phyloP scores from a whole-genome alignment of 2,329 filamentous ascomycete genomes.

The Pestalotiopsis sp. region DNA sequence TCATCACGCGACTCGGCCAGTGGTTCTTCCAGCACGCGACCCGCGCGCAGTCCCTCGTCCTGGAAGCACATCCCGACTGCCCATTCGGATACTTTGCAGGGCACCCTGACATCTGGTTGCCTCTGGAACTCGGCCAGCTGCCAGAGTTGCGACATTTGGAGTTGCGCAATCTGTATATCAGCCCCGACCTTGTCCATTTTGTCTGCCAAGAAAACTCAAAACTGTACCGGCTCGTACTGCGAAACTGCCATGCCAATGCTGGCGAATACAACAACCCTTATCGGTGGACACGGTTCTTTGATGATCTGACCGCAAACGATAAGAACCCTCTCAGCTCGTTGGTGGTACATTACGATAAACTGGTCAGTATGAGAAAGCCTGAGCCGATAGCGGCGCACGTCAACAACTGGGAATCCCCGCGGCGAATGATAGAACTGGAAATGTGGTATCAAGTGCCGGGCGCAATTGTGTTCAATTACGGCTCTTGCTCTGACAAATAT shows the following conservation, averaged over 20 bases:
- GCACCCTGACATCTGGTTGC: fast-evolving
- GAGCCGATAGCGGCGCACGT: too few relatives aligned
- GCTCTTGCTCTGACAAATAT: neutral
- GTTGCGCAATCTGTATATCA: neutral
- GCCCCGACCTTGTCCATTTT: neutral
- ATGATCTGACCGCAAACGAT: neutral
- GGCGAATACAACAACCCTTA: neutral
- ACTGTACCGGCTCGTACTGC: neutral
- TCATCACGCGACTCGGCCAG: neutral
- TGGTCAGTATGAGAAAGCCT: neutral
- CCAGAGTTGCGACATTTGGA: neutral
- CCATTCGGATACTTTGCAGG: neutral
- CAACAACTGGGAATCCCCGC: neutral
- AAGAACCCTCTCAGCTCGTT: neutral
- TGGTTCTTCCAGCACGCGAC: neutral
- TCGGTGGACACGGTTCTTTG: neutral
- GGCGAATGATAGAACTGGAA: neutral
- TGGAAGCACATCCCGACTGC: neutral
- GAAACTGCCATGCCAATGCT: neutral
- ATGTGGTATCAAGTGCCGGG: neutral
- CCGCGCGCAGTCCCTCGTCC: neutral
- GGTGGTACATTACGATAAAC: neutral
- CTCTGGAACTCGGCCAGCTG: neutral
- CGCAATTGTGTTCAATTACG: neutral
- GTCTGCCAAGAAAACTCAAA: neutral